Evolutionary conservation across 2,329 filamentous ascomycete species (phyloP).

Genomic region (Diaporthe ampelina): DNA sequence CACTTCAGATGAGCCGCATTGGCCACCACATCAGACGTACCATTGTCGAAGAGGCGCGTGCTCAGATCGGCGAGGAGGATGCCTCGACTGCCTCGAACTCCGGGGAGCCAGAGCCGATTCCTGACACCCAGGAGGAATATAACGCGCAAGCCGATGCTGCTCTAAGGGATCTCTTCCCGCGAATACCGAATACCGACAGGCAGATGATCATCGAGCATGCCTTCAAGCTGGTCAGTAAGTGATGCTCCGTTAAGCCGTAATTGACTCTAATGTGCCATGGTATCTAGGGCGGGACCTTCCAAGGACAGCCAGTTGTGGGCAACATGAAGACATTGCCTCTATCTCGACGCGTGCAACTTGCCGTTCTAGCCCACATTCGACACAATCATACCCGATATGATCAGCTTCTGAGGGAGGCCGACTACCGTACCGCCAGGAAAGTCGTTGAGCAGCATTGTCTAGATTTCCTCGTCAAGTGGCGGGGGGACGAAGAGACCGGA

Average conservation of each 20-base stretch:
- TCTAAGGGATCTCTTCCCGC: conserved; percentile 74
- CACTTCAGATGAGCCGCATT: conserved; percentile 69
- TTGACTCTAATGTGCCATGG: conserved; percentile 29
- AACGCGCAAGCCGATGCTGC: conserved; percentile 73
- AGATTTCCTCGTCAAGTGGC: conserved; percentile 78
- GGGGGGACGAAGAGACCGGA: conserved; percentile 77
- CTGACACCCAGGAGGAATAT: conserved; percentile 70
- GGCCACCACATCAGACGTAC: conserved; percentile 72
- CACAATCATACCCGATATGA: conserved; percentile 78
- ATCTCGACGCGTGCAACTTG: conserved; percentile 74
- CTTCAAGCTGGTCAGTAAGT: conserved; percentile 68
- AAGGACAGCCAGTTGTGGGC: conserved; percentile 70
- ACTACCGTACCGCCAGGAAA: conserved; percentile 72
- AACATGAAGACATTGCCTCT: conserved; percentile 68
- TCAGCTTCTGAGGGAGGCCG: conserved; percentile 69
- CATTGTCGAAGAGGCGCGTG: conserved; percentile 70
- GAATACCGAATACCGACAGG: conserved; percentile 75
- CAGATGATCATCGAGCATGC: conserved; percentile 73
- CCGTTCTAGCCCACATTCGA: conserved; percentile 75
- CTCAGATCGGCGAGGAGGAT: conserved; percentile 47
- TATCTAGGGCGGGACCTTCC: conserved; percentile 62
- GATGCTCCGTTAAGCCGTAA: conserved; percentile 45
- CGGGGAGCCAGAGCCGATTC: conserved; percentile 69
- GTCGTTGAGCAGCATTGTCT: conserved; percentile 73
- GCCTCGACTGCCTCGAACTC: conserved; percentile 44